Evolutionary conservation across 179 eudicot species (phyloP), one percentile per base, ranked within the genome.

Genomic region (Nepenthes alata): DNA sequence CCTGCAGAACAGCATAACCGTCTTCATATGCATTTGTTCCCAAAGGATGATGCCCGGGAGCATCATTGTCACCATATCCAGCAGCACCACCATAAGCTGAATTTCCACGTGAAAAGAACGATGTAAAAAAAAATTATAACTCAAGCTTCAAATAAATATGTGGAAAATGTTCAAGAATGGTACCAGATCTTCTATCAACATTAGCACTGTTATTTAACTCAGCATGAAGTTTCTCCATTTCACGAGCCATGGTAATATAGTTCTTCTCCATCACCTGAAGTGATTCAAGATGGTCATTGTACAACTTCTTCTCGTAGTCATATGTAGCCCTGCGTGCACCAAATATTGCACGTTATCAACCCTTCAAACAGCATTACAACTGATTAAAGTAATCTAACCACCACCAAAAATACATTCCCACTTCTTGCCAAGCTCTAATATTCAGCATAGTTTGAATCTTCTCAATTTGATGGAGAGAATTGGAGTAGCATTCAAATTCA

Each of bases 181-280:
- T 71, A 93, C 98, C 97, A 56, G 83, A 57, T 76, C 78, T 72
- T 77, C 73, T 81, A 16, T 90, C 95, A 75, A 54, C 58, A 51
- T 72, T 77, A n/a, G 95, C 73, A 15, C 78, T 64, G 58, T 74
- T 93, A 58, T 57, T 83, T 63, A 93, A 73, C 68, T 90, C 87
- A 47, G 88, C 81, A 35, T 82, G 95, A 16, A 93, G 94, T 75
- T 90, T 93, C 60, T 89, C 88, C 73, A 93, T 95, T 82, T 93
- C 98, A 55, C 71, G 82, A 6, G 89, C 85, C 98, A 93, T 93
- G 66, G 82, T 77, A 67, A 77, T 70, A 68, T 93, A 93, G 71
- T 90, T 89, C 84, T 83, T 87, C 64, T 87, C 98, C 98, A 93
- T 93, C 79, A 75, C 86, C 75, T 93, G 90, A 63, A 93, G 97